Conservation (phyloP, 805 yeast species). For the Wickerhamiella qilinensis region DNA sequence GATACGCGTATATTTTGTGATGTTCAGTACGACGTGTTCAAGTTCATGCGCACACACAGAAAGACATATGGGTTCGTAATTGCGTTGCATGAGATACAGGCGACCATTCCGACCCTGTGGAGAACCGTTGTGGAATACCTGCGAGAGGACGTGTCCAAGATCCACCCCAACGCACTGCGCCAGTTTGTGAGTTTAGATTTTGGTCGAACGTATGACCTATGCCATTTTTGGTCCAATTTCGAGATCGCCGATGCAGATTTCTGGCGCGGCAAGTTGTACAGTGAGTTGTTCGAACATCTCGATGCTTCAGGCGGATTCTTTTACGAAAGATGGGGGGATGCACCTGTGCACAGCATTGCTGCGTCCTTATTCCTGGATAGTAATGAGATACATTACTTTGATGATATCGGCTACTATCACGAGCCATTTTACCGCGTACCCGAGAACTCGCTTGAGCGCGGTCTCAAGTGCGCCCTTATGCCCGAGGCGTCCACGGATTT, state of each 20-base stretch:
- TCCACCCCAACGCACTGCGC: conserved; percentile 34
- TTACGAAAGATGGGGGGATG: conserved; percentile 94
- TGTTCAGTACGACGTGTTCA: conserved; percentile 44
- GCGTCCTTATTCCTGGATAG: conserved; percentile 41
- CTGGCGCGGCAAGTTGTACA: conserved; percentile 60
- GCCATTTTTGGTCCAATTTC: conserved; percentile 86
- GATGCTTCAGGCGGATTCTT: conserved; percentile 31
- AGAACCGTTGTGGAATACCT: conserved; percentile 32
- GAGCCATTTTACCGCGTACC: conserved; percentile 32
- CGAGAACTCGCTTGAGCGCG: not conserved
- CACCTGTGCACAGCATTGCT: conserved; percentile 72
- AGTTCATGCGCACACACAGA: conserved; percentile 34
- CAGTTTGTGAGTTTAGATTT: not conserved
- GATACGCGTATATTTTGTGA: conserved; percentile 46
- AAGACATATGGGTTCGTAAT: conserved; percentile 51
- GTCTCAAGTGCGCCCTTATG: not conserved
- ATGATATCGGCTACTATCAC: conserved; percentile 70
- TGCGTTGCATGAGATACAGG: conserved; percentile 42
- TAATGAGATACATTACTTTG: conserved; percentile 55
- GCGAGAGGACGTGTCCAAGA: conserved; percentile 30
- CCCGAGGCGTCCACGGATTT: not conserved
- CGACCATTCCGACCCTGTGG: conserved; percentile 51
- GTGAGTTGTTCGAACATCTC: conserved; percentile 49
- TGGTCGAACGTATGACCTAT: conserved; percentile 38
- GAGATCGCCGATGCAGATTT: conserved; percentile 60